Percentiles rank a stretch among this genome's conserved stretches.
These are phyloP conservation scores for Pichia paraexigua DNA, from an alignment of 805 yeast species.

Conservation along the genomic window DNA sequence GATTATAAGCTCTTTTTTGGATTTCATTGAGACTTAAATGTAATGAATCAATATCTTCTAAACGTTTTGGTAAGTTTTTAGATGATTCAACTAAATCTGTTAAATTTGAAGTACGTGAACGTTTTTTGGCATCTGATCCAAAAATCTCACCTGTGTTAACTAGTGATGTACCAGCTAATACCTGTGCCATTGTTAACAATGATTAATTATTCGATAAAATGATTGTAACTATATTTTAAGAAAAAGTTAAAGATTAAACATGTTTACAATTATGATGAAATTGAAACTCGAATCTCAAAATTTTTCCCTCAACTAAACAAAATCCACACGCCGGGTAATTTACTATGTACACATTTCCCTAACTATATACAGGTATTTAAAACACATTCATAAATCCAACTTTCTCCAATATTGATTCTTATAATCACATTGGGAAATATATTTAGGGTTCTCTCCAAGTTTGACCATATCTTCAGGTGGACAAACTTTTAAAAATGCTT, in stretches of 20 bases:
- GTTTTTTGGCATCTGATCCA: background rate
- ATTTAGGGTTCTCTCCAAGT: background rate
- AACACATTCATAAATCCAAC: background rate
- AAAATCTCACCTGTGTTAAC: background rate
- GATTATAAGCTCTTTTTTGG: slow-evolving; percentile 52
- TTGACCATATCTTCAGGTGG: slow-evolving; percentile 7
- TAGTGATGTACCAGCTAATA: background rate
- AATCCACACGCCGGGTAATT: slow-evolving; percentile 3
- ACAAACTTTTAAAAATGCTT: slow-evolving; percentile 13
- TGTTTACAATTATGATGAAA: background rate
- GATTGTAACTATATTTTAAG: background rate
- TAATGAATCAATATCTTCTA: slow-evolving; percentile 68
- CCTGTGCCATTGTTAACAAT: background rate
- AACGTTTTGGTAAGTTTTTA: slow-evolving; percentile 57
- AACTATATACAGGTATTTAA: background rate
- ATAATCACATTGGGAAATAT: slow-evolving; percentile 15
- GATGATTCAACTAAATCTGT: slow-evolving; percentile 75
- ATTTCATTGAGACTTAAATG: slow-evolving; percentile 77
- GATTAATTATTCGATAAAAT: background rate
- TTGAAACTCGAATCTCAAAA: background rate
- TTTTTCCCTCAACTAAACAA: background rate
- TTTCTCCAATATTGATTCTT: slow-evolving; percentile 22
- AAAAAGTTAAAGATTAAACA: too few species aligned
- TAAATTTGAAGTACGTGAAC: slow-evolving; percentile 23
- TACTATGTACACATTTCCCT: background rate